These are phyloP conservation scores for Nitzschia sp. DNA, from an alignment of 108 stramenopile genomes.

Conservation along the genomic window DNA sequence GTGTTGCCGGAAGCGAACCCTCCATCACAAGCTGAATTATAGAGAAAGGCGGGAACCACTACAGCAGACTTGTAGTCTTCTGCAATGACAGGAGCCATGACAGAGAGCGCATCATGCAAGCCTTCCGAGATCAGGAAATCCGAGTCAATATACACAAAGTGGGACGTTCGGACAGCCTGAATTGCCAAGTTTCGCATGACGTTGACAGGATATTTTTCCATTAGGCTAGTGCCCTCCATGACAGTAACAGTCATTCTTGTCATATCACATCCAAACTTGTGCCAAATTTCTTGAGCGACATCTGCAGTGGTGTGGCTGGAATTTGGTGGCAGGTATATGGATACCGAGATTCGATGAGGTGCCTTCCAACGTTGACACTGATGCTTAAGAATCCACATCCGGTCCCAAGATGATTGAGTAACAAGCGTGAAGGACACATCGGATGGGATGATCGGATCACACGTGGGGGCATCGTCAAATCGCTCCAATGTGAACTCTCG, in stretches of 20 bases:
- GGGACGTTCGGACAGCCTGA: conserved; percentile 50
- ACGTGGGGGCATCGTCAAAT: not conserved
- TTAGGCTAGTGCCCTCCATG: not conserved
- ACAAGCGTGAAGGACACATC: conserved; percentile 48
- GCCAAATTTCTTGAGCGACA: not conserved
- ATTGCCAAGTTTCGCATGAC: conserved; percentile 76
- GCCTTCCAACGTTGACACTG: conserved; percentile 58
- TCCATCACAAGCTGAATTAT: conserved; percentile 1
- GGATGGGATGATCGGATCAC: conserved; percentile 13
- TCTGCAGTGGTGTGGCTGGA: not conserved
- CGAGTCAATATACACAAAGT: conserved; percentile 77
- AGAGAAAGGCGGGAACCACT: conserved; percentile 70
- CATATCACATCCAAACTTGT: conserved; percentile 1
- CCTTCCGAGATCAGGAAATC: conserved; percentile 77
- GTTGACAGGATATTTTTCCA: conserved; percentile 81
- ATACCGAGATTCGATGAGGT: conserved; percentile 37
- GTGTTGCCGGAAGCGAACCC: conserved; percentile 7
- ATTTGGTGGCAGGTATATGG: conserved; percentile 19
- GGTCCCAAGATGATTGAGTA: conserved; percentile 43
- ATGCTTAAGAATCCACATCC: conserved; percentile 65
- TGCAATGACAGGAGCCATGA: conserved; percentile 12
- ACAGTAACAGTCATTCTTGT: conserved; percentile 2
- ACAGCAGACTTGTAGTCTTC: conserved; percentile 47
- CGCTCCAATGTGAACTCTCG: not conserved
- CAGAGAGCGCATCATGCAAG: conserved; percentile 49